A percentile compares a stretch with the other conserved stretches of the same genome.
phyloP scores from a whole-genome alignment of 2,329 filamentous ascomycete genomes.

The Paecilomyces formosus region DNA sequence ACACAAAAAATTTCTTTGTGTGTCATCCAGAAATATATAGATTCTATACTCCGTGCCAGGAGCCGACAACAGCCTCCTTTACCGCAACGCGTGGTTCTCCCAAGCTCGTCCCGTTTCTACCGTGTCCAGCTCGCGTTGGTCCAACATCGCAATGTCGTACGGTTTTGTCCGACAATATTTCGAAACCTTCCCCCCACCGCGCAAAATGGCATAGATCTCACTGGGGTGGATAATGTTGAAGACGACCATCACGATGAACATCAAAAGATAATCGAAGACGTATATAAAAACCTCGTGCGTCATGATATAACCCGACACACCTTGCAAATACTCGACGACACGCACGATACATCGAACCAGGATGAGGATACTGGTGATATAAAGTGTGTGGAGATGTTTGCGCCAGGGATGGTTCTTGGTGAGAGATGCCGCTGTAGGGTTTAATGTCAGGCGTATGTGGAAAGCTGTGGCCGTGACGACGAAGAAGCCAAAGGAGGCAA shows the following conservation, averaged over 20 bases:
- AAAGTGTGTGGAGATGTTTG: conserved; percentile 20
- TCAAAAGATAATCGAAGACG: conserved; percentile 15
- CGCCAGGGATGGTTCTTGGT: conserved; percentile 19
- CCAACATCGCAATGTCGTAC: background rate
- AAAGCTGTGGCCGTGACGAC: conserved; percentile 41
- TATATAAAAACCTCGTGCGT: conserved; percentile 15
- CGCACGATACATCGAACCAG: conserved; percentile 14
- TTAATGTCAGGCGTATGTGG: conserved; percentile 31
- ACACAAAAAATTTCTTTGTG: too few relatives aligned
- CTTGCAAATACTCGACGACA: conserved; percentile 15
- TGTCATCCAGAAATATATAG: too few relatives aligned
- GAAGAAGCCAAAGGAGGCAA: conserved; percentile 50
- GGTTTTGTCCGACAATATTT: background rate
- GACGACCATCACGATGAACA: conserved; percentile 12
- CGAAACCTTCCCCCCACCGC: background rate
- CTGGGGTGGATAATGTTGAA: conserved; percentile 14
- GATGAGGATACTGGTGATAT: conserved; percentile 10
- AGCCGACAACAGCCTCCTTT: background rate
- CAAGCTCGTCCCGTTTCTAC: background rate
- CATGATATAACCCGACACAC: conserved; percentile 12
- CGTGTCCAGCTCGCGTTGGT: background rate
- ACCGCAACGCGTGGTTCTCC: background rate
- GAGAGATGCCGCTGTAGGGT: conserved; percentile 15
- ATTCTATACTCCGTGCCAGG: too few relatives aligned
- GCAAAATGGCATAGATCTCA: conserved; percentile 4